These are phyloP conservation scores for Pinus taeda DNA, from an alignment of 75 land plant species.

Conservation along the genomic window DNA sequence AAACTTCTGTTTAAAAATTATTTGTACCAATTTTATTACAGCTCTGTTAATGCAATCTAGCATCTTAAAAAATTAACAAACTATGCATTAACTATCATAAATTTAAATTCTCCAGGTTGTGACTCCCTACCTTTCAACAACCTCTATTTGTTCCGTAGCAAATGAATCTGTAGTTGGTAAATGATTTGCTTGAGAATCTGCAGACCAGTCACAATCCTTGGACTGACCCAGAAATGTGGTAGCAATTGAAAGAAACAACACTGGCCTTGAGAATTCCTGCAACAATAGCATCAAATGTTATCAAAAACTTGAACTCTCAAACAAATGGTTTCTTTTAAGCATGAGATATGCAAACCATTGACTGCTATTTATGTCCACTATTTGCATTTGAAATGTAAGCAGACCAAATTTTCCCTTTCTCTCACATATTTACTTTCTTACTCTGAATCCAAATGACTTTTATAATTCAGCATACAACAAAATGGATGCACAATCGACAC, in stretches of 20 bases:
- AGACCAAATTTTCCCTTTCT: background rate
- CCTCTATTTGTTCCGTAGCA: background rate
- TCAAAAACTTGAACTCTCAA: background rate
- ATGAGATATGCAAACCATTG: background rate
- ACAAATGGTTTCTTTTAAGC: background rate
- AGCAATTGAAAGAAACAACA: background rate
- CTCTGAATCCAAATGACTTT: background rate
- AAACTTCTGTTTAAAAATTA: background rate
- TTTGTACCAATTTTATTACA: constrained; percentile 2
- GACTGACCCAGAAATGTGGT: background rate
- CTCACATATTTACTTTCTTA: background rate
- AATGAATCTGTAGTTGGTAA: background rate
- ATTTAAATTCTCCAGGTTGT: background rate
- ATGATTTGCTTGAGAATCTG: background rate
- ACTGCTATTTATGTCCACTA: background rate
- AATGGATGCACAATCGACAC: background rate
- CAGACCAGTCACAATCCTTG: background rate
- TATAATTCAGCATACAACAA: background rate
- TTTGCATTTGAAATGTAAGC: background rate
- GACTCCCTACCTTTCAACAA: background rate
- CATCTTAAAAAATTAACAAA: too few relatives aligned
- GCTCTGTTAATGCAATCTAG: background rate
- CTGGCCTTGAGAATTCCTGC: background rate
- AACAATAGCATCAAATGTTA: background rate
- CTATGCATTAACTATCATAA: too few relatives aligned